phyloP scores from a whole-genome alignment of 1,284 basidiomycete species.

The Entoloma clypeatum region DNA sequence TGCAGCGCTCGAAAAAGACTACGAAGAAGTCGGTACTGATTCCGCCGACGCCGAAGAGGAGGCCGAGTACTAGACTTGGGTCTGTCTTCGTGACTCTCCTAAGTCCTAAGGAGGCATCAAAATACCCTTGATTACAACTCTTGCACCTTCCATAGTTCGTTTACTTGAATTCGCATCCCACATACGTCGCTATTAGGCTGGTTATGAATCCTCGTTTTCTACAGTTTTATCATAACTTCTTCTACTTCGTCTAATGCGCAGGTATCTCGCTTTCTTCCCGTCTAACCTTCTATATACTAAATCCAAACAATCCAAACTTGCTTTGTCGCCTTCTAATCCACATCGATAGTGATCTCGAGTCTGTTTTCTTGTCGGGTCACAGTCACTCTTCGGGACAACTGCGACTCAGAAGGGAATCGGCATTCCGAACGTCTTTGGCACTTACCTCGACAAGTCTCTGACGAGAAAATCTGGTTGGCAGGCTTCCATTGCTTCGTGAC shows the following conservation, averaged over 20 bases:
- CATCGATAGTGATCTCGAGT: conserved; percentile 42
- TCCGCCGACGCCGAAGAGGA: conserved; percentile 81
- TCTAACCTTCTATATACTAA: too few relatives aligned
- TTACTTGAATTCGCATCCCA: conserved; percentile 15
- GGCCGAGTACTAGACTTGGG: conserved; percentile 61
- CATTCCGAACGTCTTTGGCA: conserved; percentile 3
- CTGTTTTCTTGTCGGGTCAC: conserved; percentile 41
- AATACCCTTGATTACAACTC: conserved; percentile 21
- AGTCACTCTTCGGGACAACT: conserved; percentile 38
- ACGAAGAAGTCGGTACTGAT: conserved; percentile 94
- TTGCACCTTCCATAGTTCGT: conserved; percentile 11
- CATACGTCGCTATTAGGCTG: conserved; percentile 11
- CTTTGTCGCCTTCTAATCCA: conserved; percentile 18
- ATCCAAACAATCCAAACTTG: too few relatives aligned
- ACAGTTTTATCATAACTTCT: conserved; percentile 11
- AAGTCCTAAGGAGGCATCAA: conserved; percentile 9
- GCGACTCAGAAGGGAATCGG: conserved; percentile 5
- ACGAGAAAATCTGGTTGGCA: conserved; percentile 60
- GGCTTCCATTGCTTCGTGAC: conserved; percentile 56
- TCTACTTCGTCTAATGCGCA: conserved; percentile 10
- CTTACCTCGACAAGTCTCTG: conserved; percentile 55
- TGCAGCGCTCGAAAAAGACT: conserved; percentile 95
- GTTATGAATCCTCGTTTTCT: conserved; percentile 14
- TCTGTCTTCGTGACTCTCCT: conserved; percentile 14
- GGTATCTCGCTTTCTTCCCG: too few relatives aligned